Conservation (phyloP, 352 stramenopile species). For the Blastocystis sp. region DNA sequence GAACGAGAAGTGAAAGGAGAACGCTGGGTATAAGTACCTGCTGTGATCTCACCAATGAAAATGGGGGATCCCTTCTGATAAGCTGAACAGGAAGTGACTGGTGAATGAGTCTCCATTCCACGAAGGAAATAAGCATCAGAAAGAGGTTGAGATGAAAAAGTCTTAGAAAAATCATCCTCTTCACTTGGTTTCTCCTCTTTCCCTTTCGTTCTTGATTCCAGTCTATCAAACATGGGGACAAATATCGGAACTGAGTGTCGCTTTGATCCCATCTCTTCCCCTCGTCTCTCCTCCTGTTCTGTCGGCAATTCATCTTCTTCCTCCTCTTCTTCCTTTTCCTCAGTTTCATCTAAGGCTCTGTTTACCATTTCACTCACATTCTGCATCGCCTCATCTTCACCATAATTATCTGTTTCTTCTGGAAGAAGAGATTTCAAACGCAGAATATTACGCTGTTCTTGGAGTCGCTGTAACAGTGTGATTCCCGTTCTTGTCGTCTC, state of each 20-base stretch:
- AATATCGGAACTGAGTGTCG: not conserved
- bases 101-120: not conserved
- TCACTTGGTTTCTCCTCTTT: not conserved
- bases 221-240: not conserved
- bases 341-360: too few species aligned
- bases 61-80: conserved; percentile 47
- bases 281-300: not conserved
- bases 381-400: too few species aligned
- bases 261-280: too few species aligned
- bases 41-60: conserved; percentile 42
- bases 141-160: not conserved
- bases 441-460: not conserved
- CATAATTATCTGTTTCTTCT: not conserved
- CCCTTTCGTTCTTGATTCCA: not conserved
- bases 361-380: too few species aligned
- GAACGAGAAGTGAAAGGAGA: not conserved
- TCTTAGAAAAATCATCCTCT: not conserved
- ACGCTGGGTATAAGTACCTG: not conserved
- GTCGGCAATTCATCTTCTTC: not conserved
- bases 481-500: not conserved
- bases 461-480: conserved; percentile 8
- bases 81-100: not conserved
- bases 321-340: not conserved
- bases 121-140: not conserved
- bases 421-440: not conserved